phyloP scores from a whole-genome alignment of 352 stramenopile genomes.

The Globisporangium carolinianum region DNA sequence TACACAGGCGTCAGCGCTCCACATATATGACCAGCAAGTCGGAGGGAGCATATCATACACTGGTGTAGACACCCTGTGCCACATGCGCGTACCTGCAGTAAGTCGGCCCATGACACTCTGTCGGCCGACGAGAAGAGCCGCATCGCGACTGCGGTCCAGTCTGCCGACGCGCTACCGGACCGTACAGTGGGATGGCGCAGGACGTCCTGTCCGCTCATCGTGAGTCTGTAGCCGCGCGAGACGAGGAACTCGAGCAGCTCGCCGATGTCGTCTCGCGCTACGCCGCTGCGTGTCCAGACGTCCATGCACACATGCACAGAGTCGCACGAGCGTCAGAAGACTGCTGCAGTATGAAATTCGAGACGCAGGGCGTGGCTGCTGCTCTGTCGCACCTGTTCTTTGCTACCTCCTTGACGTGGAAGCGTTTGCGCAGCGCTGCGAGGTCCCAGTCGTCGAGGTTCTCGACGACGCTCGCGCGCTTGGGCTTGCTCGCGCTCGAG shows the following conservation, averaged over 20 bases:
- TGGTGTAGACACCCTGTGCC: too few relatives aligned
- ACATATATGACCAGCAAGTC: background rate
- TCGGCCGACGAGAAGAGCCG: slow-evolving; percentile 10
- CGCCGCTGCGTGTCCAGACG: slow-evolving; percentile 1
- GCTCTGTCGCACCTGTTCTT: slow-evolving; percentile 23
- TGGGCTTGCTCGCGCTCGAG: slow-evolving; percentile 9
- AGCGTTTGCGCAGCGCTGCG: slow-evolving; percentile 38
- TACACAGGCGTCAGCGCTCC: background rate
- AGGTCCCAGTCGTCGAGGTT: slow-evolving; percentile 48
- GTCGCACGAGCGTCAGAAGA: too few relatives aligned
- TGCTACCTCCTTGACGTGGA: slow-evolving; percentile 33
- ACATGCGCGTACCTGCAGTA: slow-evolving; percentile 10
- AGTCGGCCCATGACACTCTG: slow-evolving; percentile 6
- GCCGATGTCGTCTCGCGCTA: slow-evolving; percentile 1
- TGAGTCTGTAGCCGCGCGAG: slow-evolving; percentile 5
- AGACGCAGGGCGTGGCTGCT: background rate
- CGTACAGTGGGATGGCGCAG: background rate
- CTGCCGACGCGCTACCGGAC: background rate
- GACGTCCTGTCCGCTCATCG: background rate
- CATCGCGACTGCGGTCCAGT: background rate
- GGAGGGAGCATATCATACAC: background rate
- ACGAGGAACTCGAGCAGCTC: slow-evolving; percentile 6
- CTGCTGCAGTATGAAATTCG: background rate
- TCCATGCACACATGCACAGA: background rate
- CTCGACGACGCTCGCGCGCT: slow-evolving; percentile 3